Evolutionary conservation across 23 red algal species (phyloP).

Genomic region (Chondrus crispus): DNA sequence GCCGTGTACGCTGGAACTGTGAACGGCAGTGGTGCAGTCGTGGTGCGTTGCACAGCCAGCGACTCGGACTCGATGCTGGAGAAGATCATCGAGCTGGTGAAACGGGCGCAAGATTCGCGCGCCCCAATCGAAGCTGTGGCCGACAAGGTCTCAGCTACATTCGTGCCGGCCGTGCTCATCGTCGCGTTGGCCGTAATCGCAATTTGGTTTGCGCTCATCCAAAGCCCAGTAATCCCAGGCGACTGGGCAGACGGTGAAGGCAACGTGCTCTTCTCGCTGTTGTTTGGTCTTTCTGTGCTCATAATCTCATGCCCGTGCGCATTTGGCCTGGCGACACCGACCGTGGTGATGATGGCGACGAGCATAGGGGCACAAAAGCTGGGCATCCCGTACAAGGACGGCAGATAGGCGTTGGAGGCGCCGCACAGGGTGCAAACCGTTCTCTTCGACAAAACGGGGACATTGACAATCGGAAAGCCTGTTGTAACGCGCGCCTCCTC

Average conservation of each 20-base stretch:
- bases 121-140: constrained; percentile 60
- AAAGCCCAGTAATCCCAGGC: neutral
- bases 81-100: constrained; percentile 40
- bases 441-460: constrained; percentile 79
- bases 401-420: constrained; percentile 16
- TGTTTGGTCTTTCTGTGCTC: constrained; percentile 55
- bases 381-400: constrained; percentile 58
- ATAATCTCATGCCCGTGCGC: constrained; percentile 74
- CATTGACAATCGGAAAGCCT: constrained; percentile 36
- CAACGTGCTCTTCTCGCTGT: constrained; percentile 34
- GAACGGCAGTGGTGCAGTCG: neutral
- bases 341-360: constrained; percentile 65
- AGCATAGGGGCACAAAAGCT: neutral
- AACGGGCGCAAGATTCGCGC: constrained; percentile 45
- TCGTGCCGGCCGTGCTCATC: constrained; percentile 50
- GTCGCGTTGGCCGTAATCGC: constrained; percentile 18
- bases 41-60: constrained; percentile 18
- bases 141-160: constrained; percentile 54
- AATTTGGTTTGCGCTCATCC: constrained; percentile 32
- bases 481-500: neutral
- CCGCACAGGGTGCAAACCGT: neutral
- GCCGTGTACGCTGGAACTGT: constrained; percentile 47
- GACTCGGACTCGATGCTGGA: constrained; percentile 10
- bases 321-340: constrained; percentile 71
- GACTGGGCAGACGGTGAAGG: neutral